These are phyloP conservation scores for Alternaria hordeiaustralica DNA, from an alignment of 2,329 filamentous ascomycete species.

Conservation along the genomic window DNA sequence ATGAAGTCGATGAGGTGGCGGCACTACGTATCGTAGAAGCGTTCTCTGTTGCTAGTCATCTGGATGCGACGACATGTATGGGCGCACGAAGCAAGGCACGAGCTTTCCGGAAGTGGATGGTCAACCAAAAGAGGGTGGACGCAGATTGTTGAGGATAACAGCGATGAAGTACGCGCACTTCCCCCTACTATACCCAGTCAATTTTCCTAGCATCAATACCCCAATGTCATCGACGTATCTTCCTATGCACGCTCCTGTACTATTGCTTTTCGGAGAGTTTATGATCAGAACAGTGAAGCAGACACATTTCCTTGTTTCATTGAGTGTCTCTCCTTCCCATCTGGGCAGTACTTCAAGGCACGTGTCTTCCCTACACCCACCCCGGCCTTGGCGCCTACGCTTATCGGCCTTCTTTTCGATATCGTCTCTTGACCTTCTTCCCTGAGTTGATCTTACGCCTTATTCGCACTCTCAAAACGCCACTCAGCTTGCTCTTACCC, in stretches of 20 bases:
- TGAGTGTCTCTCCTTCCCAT: neutral
- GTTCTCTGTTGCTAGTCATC: constrained; percentile 30
- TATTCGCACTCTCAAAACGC: neutral
- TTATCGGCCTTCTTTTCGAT: neutral
- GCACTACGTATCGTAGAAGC: constrained; percentile 27
- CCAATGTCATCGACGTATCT: neutral
- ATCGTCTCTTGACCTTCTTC: neutral
- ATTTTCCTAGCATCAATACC: neutral
- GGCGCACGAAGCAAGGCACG: constrained; percentile 21
- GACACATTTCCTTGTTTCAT: neutral
- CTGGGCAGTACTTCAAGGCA: neutral
- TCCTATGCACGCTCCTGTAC: neutral
- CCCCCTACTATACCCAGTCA: neutral
- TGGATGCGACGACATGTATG: constrained; percentile 19
- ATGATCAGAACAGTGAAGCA: neutral
- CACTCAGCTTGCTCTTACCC: neutral
- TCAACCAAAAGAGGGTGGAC: constrained; percentile 6
- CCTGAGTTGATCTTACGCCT: neutral
- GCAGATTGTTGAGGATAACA: neutral
- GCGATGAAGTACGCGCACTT: neutral
- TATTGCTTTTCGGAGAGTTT: neutral
- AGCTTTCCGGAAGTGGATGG: constrained; percentile 27
- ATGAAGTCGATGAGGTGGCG: constrained; percentile 9
- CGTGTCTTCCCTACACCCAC: neutral
- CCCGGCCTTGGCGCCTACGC: neutral